These are phyloP conservation scores for Azolla pinnata DNA, from an alignment of 75 land plant species.

Conservation along the genomic window DNA sequence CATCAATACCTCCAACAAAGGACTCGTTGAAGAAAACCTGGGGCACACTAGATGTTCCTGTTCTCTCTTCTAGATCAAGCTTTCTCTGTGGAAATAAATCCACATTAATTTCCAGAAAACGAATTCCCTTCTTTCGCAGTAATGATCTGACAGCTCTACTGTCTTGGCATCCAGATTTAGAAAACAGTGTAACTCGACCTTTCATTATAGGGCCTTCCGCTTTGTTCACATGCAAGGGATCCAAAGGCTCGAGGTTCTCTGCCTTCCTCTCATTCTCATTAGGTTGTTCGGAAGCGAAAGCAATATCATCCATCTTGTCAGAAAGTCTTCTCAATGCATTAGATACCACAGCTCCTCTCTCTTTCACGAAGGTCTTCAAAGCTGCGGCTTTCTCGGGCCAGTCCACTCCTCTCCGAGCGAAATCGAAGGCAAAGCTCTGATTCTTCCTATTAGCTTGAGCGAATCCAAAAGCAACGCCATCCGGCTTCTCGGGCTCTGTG, in stretches of 20 bases:
- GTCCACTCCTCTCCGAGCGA: constrained; percentile 15
- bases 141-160: constrained; percentile 40
- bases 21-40: constrained; percentile 53
- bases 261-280: constrained; percentile 6
- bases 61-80: constrained; percentile 53
- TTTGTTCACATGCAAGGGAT: background rate
- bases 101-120: constrained; percentile 59
- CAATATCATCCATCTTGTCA: constrained; percentile 37
- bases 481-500: constrained; percentile 10
- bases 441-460: constrained; percentile 1
- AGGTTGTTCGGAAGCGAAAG: background rate
- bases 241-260: constrained; percentile 1
- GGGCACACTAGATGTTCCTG: constrained; percentile 57
- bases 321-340: constrained; percentile 53
- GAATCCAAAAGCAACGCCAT: constrained; percentile 3
- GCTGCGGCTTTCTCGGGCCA: constrained; percentile 73
- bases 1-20: constrained; percentile 53
- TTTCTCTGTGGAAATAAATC: constrained; percentile 67
- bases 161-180: constrained; percentile 54
- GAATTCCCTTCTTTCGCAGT: constrained; percentile 36
- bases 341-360: constrained; percentile 42
- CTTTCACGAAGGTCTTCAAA: constrained; percentile 49
- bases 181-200: constrained; percentile 58
- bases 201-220: constrained; percentile 19
- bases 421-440: background rate